phyloP scores from a whole-genome alignment of 1,284 basidiomycete species.

The Leccinum cinnamomeum region DNA sequence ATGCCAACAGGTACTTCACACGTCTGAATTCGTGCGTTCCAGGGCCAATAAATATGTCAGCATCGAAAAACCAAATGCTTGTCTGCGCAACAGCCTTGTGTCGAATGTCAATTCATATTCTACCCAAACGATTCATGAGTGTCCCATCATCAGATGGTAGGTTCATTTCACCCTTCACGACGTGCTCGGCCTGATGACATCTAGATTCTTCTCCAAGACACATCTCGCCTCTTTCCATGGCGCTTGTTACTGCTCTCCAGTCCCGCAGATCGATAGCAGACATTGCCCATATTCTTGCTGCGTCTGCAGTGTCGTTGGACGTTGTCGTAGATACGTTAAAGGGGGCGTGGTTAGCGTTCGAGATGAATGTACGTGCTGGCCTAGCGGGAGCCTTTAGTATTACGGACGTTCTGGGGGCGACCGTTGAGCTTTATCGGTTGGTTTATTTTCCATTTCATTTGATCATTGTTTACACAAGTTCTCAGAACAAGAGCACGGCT shows the following conservation, averaged over 20 bases:
- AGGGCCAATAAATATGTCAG: slow-evolving; percentile 51
- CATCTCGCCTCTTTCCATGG: slow-evolving; percentile 33
- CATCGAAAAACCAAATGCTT: slow-evolving; percentile 59
- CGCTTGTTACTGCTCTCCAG: slow-evolving; percentile 46
- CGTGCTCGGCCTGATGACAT: slow-evolving; percentile 14
- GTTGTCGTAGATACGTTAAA: slow-evolving; percentile 45
- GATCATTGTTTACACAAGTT: slow-evolving; percentile 6
- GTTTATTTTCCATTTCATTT: slow-evolving; percentile 15
- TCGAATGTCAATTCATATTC: slow-evolving; percentile 45
- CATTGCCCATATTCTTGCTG: slow-evolving; percentile 50
- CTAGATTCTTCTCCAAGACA: slow-evolving; percentile 15
- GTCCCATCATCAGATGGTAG: slow-evolving; percentile 25
- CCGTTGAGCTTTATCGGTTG: slow-evolving; percentile 58
- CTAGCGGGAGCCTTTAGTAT: slow-evolving; percentile 34
- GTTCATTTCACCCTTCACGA: not conserved
- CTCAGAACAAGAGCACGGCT: slow-evolving; percentile 39
- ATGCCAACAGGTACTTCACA: not conserved
- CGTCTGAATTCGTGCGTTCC: slow-evolving; percentile 1
- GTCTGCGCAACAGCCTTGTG: slow-evolving; percentile 50
- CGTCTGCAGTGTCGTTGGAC: slow-evolving; percentile 39
- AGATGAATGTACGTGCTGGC: slow-evolving; percentile 38
- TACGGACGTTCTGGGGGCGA: slow-evolving; percentile 51
- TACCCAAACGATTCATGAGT: slow-evolving; percentile 42
- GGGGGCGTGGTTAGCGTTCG: slow-evolving; percentile 44
- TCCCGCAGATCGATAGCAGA: slow-evolving; percentile 52